phyloP scores from a whole-genome alignment of 495 filamentous ascomycete genomes.

The Podospora conica region DNA sequence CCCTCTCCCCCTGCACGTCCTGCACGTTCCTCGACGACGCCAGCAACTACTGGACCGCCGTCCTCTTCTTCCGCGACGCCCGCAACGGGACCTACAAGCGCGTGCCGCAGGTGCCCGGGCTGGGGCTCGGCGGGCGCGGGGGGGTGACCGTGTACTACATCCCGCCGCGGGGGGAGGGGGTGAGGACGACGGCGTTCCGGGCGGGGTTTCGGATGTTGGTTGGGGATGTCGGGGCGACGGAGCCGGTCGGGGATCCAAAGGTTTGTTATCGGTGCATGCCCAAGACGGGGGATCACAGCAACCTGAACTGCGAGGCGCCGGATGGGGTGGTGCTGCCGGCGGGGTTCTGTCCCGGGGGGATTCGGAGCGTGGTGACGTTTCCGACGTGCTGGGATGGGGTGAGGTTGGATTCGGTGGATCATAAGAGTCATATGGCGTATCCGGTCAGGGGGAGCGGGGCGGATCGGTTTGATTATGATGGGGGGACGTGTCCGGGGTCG shows the following conservation, averaged over 20 bases:
- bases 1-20: conserved; percentile 30
- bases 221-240: conserved; percentile 6
- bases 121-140: conserved; percentile 1
- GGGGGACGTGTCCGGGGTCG: conserved; percentile 9
- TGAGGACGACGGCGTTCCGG: conserved; percentile 8
- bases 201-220: conserved; percentile 12
- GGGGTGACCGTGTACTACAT: conserved; percentile 14
- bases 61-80: conserved; percentile 13
- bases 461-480: conserved; percentile 12
- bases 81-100: conserved; percentile 10
- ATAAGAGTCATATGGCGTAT: conserved; percentile 11
- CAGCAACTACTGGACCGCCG: conserved; percentile 38
- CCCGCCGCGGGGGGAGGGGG: not conserved
- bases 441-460: conserved; percentile 3
- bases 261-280: conserved; percentile 18
- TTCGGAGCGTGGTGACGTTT: conserved; percentile 47
- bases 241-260: conserved; percentile 7
- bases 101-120: conserved; percentile 4
- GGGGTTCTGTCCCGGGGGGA: conserved; percentile 14
- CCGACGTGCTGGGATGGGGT: conserved; percentile 68
- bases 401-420: conserved; percentile 42
- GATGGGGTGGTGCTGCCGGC: conserved; percentile 6
- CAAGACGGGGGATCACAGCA: conserved; percentile 3
- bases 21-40: conserved; percentile 30
- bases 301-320: conserved; percentile 12